Evolutionary conservation across 2,329 filamentous ascomycete genomes (phyloP).

Genomic region (Penicillium sp.): DNA sequence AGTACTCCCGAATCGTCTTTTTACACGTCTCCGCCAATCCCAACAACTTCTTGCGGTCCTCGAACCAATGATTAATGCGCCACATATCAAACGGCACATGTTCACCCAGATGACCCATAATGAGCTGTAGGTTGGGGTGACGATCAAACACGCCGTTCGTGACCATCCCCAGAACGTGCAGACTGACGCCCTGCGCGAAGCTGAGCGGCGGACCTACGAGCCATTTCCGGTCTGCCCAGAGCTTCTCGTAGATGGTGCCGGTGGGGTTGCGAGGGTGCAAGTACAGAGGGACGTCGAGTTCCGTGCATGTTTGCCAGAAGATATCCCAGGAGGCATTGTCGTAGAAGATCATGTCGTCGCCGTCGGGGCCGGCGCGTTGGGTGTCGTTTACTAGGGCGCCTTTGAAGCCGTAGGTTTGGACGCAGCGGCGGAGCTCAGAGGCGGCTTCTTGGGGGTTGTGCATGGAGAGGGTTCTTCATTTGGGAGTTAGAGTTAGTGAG

Average conservation of each 20-base stretch:
- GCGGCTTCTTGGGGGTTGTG: conserved; percentile 36
- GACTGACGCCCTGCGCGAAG: conserved; percentile 52
- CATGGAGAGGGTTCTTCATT: conserved; percentile 32
- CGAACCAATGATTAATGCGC: conserved; percentile 40
- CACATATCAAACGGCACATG: conserved; percentile 46
- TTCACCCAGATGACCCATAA: conserved; percentile 44
- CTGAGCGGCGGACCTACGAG: conserved; percentile 52
- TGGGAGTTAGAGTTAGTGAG: too few relatives aligned
- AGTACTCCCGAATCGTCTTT: conserved; percentile 40
- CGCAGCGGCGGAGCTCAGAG: conserved; percentile 38
- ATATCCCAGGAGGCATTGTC: conserved; percentile 50
- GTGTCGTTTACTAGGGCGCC: conserved; percentile 56
- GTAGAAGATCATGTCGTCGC: conserved; percentile 57
- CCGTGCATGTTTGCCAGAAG: conserved; percentile 52
- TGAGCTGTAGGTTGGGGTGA: conserved; percentile 40
- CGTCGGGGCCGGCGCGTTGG: conserved; percentile 51
- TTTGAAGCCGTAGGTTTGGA: conserved; percentile 53
- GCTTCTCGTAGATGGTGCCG: conserved; percentile 50
- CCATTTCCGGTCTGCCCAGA: conserved; percentile 52
- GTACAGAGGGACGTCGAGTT: conserved; percentile 57
- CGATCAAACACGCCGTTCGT: conserved; percentile 46
- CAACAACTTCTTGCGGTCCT: conserved; percentile 32
- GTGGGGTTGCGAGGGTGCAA: conserved; percentile 54
- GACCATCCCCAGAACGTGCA: conserved; percentile 49
- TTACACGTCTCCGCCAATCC: conserved; percentile 34